These are phyloP conservation scores for Obba rivulosa DNA, from an alignment of 768 basidiomycete species.

Conservation along the genomic window DNA sequence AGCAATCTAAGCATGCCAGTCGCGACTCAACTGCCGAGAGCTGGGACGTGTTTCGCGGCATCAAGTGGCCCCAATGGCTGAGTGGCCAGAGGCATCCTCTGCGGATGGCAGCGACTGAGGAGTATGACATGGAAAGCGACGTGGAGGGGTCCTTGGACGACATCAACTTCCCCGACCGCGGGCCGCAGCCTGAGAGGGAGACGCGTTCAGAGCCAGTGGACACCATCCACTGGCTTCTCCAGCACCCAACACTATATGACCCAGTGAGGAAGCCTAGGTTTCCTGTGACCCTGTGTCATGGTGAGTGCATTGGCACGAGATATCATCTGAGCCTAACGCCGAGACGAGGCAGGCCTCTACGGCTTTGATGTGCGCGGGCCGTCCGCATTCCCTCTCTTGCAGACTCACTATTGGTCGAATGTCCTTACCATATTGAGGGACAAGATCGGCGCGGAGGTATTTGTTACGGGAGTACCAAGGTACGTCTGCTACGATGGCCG, in stretches of 20 bases:
- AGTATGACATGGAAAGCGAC: background rate
- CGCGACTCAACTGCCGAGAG: background rate
- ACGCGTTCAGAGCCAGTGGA: background rate
- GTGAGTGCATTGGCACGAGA: slow-evolving; percentile 37
- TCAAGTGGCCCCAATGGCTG: slow-evolving; percentile 13
- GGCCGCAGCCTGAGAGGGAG: background rate
- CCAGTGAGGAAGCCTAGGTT: slow-evolving; percentile 77
- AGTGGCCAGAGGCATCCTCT: background rate
- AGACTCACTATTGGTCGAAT: slow-evolving; percentile 93
- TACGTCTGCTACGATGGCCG: slow-evolving; percentile 34
- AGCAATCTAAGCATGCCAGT: background rate
- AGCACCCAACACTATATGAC: slow-evolving; percentile 72
- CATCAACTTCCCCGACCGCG: too few species aligned
- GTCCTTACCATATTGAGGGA: slow-evolving; percentile 75
- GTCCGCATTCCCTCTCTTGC: slow-evolving; percentile 70
- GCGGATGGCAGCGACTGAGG: background rate
- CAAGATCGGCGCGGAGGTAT: slow-evolving; percentile 87
- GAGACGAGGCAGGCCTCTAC: slow-evolving; percentile 63
- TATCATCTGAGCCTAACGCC: background rate
- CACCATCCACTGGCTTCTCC: slow-evolving; percentile 62
- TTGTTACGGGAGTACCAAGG: slow-evolving; percentile 93
- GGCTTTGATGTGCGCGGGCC: slow-evolving; percentile 93
- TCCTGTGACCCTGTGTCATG: slow-evolving; percentile 95
- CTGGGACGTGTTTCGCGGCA: slow-evolving; percentile 6
- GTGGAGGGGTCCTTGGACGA: background rate